These are phyloP conservation scores for Veloboletus limbatus DNA, from an alignment of 1,284 basidiomycete species.

Conservation along the genomic window DNA sequence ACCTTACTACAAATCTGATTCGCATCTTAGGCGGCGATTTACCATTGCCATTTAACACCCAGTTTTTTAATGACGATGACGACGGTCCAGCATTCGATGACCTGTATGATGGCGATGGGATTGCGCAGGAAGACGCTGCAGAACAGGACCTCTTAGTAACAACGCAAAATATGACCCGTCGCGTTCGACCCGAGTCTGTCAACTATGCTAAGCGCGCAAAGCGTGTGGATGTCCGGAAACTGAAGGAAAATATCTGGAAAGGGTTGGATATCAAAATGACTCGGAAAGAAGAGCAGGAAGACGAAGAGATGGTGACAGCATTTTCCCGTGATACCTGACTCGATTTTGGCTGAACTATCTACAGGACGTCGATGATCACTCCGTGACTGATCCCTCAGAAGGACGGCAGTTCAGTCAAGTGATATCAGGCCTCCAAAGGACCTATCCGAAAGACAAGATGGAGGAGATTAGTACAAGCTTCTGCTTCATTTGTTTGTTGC, in stretches of 20 bases:
- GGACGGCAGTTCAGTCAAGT: slow-evolving; percentile 83
- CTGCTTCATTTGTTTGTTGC: slow-evolving; percentile 97
- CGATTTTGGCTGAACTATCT: slow-evolving; percentile 11
- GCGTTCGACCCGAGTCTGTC: slow-evolving; percentile 85
- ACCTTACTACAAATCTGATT: slow-evolving; percentile 5
- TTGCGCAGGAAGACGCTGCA: slow-evolving; percentile 50
- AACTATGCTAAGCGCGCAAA: slow-evolving; percentile 97
- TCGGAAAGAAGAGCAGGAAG: slow-evolving; percentile 41
- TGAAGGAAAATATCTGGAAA: slow-evolving; percentile 99
- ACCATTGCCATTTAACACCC: slow-evolving; percentile 84
- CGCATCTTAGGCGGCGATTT: slow-evolving; percentile 40
- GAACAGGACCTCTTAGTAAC: slow-evolving; percentile 86
- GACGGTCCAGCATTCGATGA: slow-evolving; percentile 79
- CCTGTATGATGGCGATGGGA: slow-evolving; percentile 51
- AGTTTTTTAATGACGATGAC: slow-evolving; percentile 97
- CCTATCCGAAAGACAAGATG: slow-evolving; percentile 93
- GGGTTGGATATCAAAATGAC: slow-evolving; percentile 75
- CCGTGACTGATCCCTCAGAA: slow-evolving; percentile 58
- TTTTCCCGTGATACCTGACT: background rate
- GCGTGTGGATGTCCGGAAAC: slow-evolving; percentile 91
- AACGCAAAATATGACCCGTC: slow-evolving; percentile 76
- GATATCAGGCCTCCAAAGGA: slow-evolving; percentile 74
- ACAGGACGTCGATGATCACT: slow-evolving; percentile 54
- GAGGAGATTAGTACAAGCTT: slow-evolving; percentile 98
- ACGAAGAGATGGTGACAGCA: slow-evolving; percentile 53